A percentile compares a stretch with the other conserved stretches of the same genome.
Conservation (phyloP, 495 filamentous ascomycete species). For the Hyaloscypha hepaticicola region DNA sequence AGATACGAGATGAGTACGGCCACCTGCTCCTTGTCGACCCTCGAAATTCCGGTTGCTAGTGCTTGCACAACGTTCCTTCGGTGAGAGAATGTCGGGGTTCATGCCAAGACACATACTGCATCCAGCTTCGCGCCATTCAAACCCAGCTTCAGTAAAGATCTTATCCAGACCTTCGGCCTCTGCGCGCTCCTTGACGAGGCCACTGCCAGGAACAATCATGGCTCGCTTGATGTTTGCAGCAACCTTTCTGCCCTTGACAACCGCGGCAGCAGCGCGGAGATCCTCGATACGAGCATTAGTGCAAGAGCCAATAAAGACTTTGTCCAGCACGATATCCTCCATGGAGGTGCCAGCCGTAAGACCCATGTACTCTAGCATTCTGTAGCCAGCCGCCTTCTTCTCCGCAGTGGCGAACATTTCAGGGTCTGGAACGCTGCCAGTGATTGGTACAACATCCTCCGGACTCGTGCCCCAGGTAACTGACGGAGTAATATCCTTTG, state of each 20-base stretch:
- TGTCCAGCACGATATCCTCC: constrained; percentile 88
- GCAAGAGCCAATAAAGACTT: constrained; percentile 97
- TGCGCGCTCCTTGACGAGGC: constrained; percentile 89
- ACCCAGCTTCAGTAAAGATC: constrained; percentile 88
- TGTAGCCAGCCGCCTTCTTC: constrained; percentile 73
- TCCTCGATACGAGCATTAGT: constrained; percentile 97
- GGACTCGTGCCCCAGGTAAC: constrained; percentile 97
- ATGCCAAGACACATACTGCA: constrained; percentile 99
- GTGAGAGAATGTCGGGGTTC: constrained; percentile 98
- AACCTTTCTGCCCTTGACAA: constrained; percentile 83
- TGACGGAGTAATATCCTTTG: constrained; percentile 89
- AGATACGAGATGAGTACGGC: constrained; percentile 94
- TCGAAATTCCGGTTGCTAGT: constrained; percentile 99
- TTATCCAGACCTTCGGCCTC: constrained; percentile 90
- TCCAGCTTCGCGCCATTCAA: constrained; percentile 97
- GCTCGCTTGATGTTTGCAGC: constrained; percentile 87
- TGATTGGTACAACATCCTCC: constrained; percentile 93
- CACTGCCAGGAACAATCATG: constrained; percentile 95
- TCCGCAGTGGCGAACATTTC: constrained; percentile 76
- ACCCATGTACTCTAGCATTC: constrained; percentile 95
- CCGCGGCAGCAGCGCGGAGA: constrained; percentile 79
- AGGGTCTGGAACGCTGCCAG: constrained; percentile 82
- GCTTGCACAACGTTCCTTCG: constrained; percentile 88
- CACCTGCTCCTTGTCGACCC: constrained; percentile 89
- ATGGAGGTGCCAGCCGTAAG: constrained; percentile 80